A percentile compares a stretch with the other conserved stretches of the same genome.
These are phyloP conservation scores for Lojkania enalia DNA, from an alignment of 2,329 filamentous ascomycete genomes.

Conservation along the genomic window DNA sequence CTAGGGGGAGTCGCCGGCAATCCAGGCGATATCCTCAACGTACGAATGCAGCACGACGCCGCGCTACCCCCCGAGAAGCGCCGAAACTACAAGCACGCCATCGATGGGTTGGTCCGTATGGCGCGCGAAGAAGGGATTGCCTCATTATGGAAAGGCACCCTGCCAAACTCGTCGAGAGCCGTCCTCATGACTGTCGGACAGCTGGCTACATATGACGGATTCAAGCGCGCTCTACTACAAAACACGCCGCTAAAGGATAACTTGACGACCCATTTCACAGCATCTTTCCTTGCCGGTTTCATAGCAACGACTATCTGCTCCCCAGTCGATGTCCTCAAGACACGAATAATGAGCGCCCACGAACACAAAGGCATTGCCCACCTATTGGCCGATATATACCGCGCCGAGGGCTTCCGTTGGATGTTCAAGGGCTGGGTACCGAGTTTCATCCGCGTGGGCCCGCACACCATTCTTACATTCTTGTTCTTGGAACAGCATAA, in stretches of 20 bases:
- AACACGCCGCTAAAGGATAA: slow-evolving; percentile 68
- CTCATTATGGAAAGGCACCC: slow-evolving; percentile 81
- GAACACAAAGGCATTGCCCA: slow-evolving; percentile 58
- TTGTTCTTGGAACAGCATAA: slow-evolving; percentile 86
- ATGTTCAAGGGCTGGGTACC: slow-evolving; percentile 91
- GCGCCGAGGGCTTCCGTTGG: slow-evolving; percentile 74
- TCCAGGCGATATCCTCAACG: slow-evolving; percentile 93
- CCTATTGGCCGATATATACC: slow-evolving; percentile 68
- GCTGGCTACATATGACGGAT: slow-evolving; percentile 80
- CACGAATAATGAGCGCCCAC: slow-evolving; percentile 75
- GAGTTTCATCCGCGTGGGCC: slow-evolving; percentile 68
- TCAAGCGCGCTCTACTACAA: slow-evolving; percentile 71
- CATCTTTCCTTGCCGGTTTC: slow-evolving; percentile 77
- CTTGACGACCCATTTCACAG: slow-evolving; percentile 76
- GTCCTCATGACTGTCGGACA: slow-evolving; percentile 88
- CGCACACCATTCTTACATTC: slow-evolving; percentile 85
- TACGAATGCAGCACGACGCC: slow-evolving; percentile 95
- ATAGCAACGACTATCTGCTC: slow-evolving; percentile 84
- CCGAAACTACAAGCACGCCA: slow-evolving; percentile 85
- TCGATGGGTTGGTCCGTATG: slow-evolving; percentile 87
- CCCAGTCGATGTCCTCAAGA: slow-evolving; percentile 89
- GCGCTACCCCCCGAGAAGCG: slow-evolving; percentile 73
- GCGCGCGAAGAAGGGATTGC: slow-evolving; percentile 76
- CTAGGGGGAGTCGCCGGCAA: slow-evolving; percentile 89
- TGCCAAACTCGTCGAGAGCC: slow-evolving; percentile 79